These are phyloP conservation scores for Roridomyces roridus DNA, from an alignment of 768 basidiomycete genomes.

Conservation along the genomic window DNA sequence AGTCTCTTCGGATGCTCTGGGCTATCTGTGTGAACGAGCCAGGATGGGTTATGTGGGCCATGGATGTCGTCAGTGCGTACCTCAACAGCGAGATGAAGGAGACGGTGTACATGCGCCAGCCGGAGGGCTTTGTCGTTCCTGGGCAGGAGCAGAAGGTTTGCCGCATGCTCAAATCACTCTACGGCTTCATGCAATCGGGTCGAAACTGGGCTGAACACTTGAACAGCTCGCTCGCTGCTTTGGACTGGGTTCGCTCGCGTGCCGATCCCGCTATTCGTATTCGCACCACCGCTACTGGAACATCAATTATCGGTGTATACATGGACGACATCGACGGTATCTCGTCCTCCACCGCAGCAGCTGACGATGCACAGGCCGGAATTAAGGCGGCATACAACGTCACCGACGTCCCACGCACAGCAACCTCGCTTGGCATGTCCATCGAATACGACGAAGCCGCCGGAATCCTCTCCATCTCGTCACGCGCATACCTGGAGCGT, in stretches of 20 bases:
- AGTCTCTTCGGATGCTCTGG: too few relatives aligned
- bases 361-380: constrained; percentile 9
- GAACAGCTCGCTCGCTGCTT: neutral
- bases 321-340: constrained; percentile 13
- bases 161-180: too few relatives aligned
- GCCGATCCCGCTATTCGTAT: constrained; percentile 17
- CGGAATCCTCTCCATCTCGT: constrained; percentile 22
- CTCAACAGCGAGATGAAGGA: too few relatives aligned
- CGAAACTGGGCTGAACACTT: constrained; percentile 19
- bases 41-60: constrained; percentile 32
- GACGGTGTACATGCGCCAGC: constrained; percentile 41
- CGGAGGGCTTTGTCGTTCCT: constrained; percentile 25
- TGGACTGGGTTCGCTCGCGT: constrained; percentile 14
- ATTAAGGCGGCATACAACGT: constrained; percentile 23
- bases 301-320: constrained; percentile 14
- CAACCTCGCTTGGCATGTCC: constrained; percentile 23
- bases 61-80: constrained; percentile 39
- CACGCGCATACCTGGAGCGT: constrained; percentile 15
- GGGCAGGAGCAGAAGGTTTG: neutral
- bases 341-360: constrained; percentile 5
- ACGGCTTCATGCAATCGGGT: constrained; percentile 22
- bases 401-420: constrained; percentile 27
- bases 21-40: constrained; percentile 31
- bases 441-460: constrained; percentile 16
- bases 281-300: neutral